phyloP scores from a whole-genome alignment of 306 rosid genomes.

The Betula pendula region DNA sequence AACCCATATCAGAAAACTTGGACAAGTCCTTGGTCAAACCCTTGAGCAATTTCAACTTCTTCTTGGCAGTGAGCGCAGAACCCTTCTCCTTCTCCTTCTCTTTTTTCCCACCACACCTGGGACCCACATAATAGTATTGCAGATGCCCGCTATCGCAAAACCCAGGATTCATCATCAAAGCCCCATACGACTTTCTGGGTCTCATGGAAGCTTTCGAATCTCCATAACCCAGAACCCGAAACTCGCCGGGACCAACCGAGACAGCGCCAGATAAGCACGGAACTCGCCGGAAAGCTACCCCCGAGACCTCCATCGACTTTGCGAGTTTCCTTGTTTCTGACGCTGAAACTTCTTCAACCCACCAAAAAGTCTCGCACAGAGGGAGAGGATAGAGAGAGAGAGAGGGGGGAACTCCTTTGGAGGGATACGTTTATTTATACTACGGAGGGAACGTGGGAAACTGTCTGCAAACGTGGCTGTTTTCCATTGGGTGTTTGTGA shows the following conservation, averaged over 20 bases:
- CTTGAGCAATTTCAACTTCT: conserved; percentile 60
- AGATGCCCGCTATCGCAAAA: conserved; percentile 62
- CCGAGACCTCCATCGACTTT: conserved; percentile 62
- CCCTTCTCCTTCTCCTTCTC: conserved; percentile 39
- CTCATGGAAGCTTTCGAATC: conserved; percentile 16
- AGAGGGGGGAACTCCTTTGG: neutral
- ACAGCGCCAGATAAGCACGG: conserved; percentile 24
- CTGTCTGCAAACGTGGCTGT: conserved; percentile 21
- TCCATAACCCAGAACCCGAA: conserved; percentile 22
- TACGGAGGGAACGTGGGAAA: neutral
- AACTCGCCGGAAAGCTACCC: conserved; percentile 48
- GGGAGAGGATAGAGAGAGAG: neutral
- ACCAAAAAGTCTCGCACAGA: neutral
- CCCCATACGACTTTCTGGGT: conserved; percentile 15
- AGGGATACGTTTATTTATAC: neutral
- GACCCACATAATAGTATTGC: conserved; percentile 42
- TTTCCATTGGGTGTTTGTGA: conserved; percentile 20
- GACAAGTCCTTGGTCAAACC: conserved; percentile 41
- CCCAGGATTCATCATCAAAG: conserved; percentile 24
- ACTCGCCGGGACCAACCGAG: conserved; percentile 7
- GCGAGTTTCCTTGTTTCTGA: neutral
- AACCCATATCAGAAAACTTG: conserved; percentile 38
- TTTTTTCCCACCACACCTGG: conserved; percentile 34
- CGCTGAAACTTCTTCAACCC: neutral
- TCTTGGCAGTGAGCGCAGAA: conserved; percentile 39